phyloP scores from a whole-genome alignment of 805 yeast species.

The Ogataea haglerorum region DNA sequence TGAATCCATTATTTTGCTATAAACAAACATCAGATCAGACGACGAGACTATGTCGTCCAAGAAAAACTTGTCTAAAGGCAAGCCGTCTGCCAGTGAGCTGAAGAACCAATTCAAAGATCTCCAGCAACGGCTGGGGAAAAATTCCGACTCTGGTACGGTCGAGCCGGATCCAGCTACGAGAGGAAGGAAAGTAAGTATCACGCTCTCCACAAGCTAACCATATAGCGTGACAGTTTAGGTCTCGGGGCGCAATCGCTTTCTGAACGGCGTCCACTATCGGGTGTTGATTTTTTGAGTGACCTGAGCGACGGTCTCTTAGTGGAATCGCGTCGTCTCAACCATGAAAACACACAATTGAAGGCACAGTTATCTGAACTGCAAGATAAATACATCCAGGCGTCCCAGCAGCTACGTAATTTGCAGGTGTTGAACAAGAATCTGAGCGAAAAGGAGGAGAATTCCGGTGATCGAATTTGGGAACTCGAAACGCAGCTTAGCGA shows the following conservation, averaged over 20 bases:
- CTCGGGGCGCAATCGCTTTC: conserved; percentile 11
- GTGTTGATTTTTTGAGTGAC: conserved; percentile 70
- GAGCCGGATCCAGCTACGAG: neutral
- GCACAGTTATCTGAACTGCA: conserved; percentile 39
- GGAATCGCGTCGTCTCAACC: conserved; percentile 68
- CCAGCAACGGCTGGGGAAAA: conserved; percentile 32
- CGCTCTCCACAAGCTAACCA: conserved; percentile 8
- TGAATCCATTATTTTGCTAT: conserved; percentile 3
- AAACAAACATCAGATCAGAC: conserved; percentile 5
- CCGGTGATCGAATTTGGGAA: conserved; percentile 64
- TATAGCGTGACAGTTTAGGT: conserved; percentile 14
- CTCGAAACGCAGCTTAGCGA: conserved; percentile 47
- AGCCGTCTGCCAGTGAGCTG: conserved; percentile 32
- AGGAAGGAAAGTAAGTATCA: conserved; percentile 12
- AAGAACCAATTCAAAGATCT: conserved; percentile 42
- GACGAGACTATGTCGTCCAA: conserved; percentile 9
- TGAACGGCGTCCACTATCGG: conserved; percentile 41
- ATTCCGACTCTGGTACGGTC: conserved; percentile 4
- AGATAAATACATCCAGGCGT: conserved; percentile 40
- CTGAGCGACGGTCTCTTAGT: conserved; percentile 66
- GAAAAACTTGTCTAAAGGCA: conserved; percentile 10
- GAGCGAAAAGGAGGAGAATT: conserved; percentile 41
- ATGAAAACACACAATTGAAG: conserved; percentile 53
- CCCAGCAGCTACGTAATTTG: conserved; percentile 37
- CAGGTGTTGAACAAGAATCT: conserved; percentile 31